These are phyloP conservation scores for Pseudoneurospora amorphoporcata DNA, from an alignment of 495 filamentous ascomycete genomes.

Conservation along the genomic window DNA sequence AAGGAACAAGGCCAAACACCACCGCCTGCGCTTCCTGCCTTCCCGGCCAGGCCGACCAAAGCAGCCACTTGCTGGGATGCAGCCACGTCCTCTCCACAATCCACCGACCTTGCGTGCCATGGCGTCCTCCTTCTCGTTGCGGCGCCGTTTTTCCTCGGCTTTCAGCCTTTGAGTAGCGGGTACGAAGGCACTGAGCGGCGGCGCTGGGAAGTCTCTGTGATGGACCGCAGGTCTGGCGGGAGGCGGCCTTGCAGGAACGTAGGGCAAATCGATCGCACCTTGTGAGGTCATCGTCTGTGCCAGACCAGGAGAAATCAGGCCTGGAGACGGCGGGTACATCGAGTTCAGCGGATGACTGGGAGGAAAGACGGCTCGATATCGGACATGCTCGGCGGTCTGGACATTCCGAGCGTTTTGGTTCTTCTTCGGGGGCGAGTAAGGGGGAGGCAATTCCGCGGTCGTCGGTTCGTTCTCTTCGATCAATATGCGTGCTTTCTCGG, in stretches of 20 bases:
- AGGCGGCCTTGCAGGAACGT: constrained; percentile 30
- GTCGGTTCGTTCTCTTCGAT: constrained; percentile 17
- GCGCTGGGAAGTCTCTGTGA: constrained; percentile 20
- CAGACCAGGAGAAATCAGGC: constrained; percentile 30
- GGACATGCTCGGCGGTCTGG: constrained; percentile 9
- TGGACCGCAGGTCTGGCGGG: neutral
- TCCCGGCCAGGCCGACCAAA: constrained; percentile 53
- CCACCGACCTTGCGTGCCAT: constrained; percentile 43
- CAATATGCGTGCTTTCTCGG: constrained; percentile 29
- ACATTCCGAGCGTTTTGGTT: neutral
- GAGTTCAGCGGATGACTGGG: constrained; percentile 21
- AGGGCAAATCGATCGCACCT: constrained; percentile 29
- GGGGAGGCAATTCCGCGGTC: constrained; percentile 26
- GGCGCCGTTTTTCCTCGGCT: constrained; percentile 40
- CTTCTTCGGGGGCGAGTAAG: constrained; percentile 29
- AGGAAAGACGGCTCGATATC: constrained; percentile 32
- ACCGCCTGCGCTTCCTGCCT: constrained; percentile 51
- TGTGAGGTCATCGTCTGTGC: constrained; percentile 38
- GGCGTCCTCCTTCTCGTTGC: constrained; percentile 54
- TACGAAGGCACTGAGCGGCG: constrained; percentile 25
- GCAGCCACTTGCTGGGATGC: constrained; percentile 47
- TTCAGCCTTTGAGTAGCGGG: constrained; percentile 27
- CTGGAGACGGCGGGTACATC: constrained; percentile 35
- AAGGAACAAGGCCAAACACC: constrained; percentile 44
- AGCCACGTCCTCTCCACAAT: constrained; percentile 51